Conservation (phyloP, 352 stramenopile species). For the Globisporangium uncinulatum region DNA sequence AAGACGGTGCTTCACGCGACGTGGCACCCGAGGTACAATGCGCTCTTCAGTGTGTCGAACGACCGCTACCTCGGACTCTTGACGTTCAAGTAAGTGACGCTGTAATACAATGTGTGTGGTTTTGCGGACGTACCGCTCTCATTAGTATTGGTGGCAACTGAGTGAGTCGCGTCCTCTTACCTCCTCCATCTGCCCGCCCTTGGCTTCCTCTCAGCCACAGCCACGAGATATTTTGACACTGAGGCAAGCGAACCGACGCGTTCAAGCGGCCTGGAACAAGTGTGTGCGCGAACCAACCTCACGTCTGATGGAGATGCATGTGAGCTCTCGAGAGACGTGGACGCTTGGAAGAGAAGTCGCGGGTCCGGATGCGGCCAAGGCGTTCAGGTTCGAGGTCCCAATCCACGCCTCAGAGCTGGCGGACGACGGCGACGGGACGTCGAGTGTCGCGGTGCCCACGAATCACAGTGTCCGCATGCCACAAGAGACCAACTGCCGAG, state of each 20-base stretch:
- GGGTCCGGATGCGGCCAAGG: background rate
- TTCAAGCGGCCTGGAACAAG: too few species aligned
- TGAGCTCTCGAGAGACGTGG: background rate
- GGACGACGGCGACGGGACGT: background rate
- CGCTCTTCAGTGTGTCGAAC: slow-evolving; percentile 82
- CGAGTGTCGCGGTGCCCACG: background rate
- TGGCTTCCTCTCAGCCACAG: too few species aligned
- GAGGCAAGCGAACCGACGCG: too few species aligned
- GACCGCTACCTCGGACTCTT: slow-evolving; percentile 73
- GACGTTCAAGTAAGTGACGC: slow-evolving; percentile 51
- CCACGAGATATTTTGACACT: too few species aligned
- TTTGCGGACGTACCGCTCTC: too few species aligned
- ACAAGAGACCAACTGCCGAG: background rate
- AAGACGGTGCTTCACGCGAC: slow-evolving; percentile 82
- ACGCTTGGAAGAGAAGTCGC: background rate
- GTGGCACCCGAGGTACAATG: slow-evolving; percentile 82
- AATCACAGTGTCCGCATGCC: background rate
- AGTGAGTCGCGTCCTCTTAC: too few species aligned
- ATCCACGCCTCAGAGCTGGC: background rate
- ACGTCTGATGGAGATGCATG: too few species aligned
- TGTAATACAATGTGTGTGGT: background rate
- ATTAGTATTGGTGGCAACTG: too few species aligned
- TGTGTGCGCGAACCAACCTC: too few species aligned
- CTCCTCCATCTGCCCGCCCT: too few species aligned
- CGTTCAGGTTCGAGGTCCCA: slow-evolving; percentile 3